Evolutionary conservation across 495 filamentous ascomycete species (phyloP).

Genomic region (Aspergillus kassunensis): DNA sequence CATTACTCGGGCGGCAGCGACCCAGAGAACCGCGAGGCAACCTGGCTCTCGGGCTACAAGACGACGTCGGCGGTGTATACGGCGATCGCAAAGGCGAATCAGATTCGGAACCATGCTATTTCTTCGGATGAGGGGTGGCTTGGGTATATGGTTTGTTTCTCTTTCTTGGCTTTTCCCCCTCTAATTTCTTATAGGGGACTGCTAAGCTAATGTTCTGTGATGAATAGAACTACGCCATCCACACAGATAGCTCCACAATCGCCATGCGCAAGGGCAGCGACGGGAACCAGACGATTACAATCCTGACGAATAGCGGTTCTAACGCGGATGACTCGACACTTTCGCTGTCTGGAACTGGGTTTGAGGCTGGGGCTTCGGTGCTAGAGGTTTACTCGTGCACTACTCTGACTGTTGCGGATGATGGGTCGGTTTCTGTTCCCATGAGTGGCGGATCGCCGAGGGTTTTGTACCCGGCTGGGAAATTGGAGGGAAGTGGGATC

Average conservation of each 20-base stretch:
- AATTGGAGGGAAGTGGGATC: conserved; percentile 8
- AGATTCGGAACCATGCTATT: conserved; percentile 17
- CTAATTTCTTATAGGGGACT: neutral
- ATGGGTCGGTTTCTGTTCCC: conserved; percentile 31
- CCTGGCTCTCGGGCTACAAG: conserved; percentile 64
- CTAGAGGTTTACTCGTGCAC: conserved; percentile 46
- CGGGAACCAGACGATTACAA: conserved; percentile 52
- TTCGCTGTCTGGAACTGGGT: conserved; percentile 41
- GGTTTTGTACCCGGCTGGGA: conserved; percentile 22
- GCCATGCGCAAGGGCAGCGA: conserved; percentile 62
- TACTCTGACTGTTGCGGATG: conserved; percentile 31
- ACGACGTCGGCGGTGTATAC: conserved; percentile 30
- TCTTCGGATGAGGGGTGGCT: conserved; percentile 7
- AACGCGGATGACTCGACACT: conserved; percentile 38
- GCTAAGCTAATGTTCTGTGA: too few relatives aligned
- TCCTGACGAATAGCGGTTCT: conserved; percentile 63
- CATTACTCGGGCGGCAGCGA: conserved; percentile 60
- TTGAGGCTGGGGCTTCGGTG: conserved; percentile 26
- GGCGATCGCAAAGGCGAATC: conserved; percentile 11
- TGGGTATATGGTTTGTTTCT: conserved; percentile 6
- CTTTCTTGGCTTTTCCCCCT: neutral
- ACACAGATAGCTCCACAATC: conserved; percentile 52
- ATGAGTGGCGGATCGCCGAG: conserved; percentile 30
- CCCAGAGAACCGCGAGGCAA: conserved; percentile 69
- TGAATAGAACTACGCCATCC: conserved; percentile 48